Conservation (phyloP, 2,329 filamentous ascomycete genomes). For the Sporothrix pseudoabietina region DNA sequence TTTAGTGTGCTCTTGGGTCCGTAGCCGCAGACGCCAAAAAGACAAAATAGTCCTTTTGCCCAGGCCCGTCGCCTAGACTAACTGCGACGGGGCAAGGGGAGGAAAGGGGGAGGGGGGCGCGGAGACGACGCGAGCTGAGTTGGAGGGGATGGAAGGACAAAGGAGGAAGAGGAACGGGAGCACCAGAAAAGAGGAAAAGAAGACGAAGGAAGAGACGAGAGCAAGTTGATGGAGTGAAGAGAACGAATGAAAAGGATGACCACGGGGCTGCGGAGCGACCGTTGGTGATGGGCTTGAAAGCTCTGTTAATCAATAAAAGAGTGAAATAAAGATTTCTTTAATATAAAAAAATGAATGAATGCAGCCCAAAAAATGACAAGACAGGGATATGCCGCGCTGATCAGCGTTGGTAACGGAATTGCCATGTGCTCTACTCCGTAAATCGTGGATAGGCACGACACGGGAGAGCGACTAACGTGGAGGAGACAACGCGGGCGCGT, state of each 20-base stretch:
- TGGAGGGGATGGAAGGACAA: neutral
- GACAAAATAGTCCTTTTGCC: conserved; percentile 2
- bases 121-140: conserved; percentile 2
- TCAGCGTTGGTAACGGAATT: conserved; percentile 2
- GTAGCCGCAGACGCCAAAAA: neutral
- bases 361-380: neutral
- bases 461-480: conserved; percentile 9
- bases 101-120: neutral
- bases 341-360: neutral
- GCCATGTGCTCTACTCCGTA: conserved; percentile 17
- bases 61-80: conserved; percentile 1
- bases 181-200: neutral
- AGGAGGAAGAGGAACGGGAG: neutral
- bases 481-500: neutral
- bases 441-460: neutral
- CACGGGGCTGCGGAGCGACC: neutral
- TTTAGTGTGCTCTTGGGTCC: neutral
- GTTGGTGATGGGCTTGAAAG: neutral
- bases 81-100: neutral
- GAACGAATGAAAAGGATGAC: neutral
- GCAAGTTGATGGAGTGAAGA: neutral
- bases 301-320: neutral
- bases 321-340: neutral
- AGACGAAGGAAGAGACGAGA: neutral
- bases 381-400: conserved; percentile 8